Base-by-base conservation (phyloP, 2,329 filamentous ascomycete genomes). In the Arthrobotrys sphaeroides region DNA sequence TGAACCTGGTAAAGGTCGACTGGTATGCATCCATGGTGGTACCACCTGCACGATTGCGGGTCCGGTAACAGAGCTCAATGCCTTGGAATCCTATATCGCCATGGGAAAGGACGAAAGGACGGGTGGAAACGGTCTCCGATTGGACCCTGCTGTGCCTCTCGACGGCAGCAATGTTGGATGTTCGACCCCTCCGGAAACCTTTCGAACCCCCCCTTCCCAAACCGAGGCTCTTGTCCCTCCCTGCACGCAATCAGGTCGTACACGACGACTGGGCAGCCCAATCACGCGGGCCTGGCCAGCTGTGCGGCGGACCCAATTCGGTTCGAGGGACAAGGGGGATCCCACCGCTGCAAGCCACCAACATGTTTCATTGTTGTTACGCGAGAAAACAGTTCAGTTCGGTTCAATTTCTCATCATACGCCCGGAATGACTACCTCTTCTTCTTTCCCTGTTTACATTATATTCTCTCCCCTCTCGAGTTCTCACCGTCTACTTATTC, bases 291-390 rank as follows among this genome's bases (percentile, higher is more conserved):
- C 22, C 22, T 47, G 20, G n/a, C 13, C 43, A 18, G 43, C 20
- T 33, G 47, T 24, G 47, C 47, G 47, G 43, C 13, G 13, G 9
- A 40, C 2, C 47, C 47, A 20, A 20, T 31, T 53, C 16, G 26
- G 47, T 2, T 24, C 47, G 20, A 33, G 13, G 24, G 47, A 51
- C 47, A 51, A n/a, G 24, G 47, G 13, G 2, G 16, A 33, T 24
- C n/a, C n/a, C n/a, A n/a, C n/a, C n/a, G n/a, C n/a, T n/a, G n/a
- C 47, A 53, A 53, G 47, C 47, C 47, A 53, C 47, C 47, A 53
- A 53, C 47, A 53, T 33, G 26, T 49, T 28, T 40, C 28, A 28
- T n/a, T 49, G 24, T 49, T 28, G 45, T 53, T 53, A 53, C 47
- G 47, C 47, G 47, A 53, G 20, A 18, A n/a, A n/a, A n/a, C n/a